phyloP scores from a whole-genome alignment of 495 filamentous ascomycete species.

The Trichoderma erinaceum region DNA sequence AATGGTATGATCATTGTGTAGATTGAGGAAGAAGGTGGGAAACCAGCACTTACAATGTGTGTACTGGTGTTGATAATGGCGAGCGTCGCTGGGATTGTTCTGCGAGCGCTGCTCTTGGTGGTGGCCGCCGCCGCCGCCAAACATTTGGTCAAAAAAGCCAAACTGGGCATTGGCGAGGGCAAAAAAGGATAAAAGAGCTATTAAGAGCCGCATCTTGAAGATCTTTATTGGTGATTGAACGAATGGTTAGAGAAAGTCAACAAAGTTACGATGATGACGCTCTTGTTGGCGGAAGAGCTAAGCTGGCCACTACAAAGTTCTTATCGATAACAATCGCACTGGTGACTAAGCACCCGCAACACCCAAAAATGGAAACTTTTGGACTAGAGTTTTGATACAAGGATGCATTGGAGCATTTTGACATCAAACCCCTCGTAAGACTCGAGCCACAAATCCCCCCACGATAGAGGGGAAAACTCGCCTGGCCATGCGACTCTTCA shows the following conservation, averaged over 20 bases:
- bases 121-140: conserved; percentile 52
- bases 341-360: conserved; percentile 44
- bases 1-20: no score
- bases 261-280: background rate
- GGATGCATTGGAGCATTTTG: background rate
- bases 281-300: background rate
- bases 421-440: conserved; percentile 4
- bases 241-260: background rate
- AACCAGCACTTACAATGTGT: conserved; percentile 24
- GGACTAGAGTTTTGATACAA: background rate
- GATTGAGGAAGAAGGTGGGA: background rate
- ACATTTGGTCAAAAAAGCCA: conserved; percentile 81
- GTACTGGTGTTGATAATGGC: conserved; percentile 69
- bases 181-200: conserved; percentile 29
- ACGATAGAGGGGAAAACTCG: background rate
- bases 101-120: conserved; percentile 60
- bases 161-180: conserved; percentile 56
- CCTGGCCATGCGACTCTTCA: conserved; percentile 43
- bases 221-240: background rate
- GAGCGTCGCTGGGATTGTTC: conserved; percentile 72
- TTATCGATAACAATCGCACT: conserved; percentile 3
- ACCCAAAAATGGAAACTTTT: background rate
- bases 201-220: conserved; percentile 27
- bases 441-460: background rate
- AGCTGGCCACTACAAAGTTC: conserved; percentile 8